Conservation (phyloP, 2,329 filamentous ascomycete genomes). For the Talaromyces marneffei region DNA sequence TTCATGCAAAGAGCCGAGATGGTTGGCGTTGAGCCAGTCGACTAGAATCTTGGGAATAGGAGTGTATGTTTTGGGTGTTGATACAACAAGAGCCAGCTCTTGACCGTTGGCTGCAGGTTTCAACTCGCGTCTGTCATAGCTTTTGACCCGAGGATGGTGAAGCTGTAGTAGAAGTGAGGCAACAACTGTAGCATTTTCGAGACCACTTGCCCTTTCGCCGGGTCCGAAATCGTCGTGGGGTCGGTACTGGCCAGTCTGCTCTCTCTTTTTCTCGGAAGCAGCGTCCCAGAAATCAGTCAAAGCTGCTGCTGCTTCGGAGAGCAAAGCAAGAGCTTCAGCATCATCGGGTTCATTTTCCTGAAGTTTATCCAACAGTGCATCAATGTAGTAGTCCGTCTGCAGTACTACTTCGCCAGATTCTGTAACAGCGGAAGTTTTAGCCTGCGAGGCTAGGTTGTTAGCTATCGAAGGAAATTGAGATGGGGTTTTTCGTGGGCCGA, state of each 20-base stretch:
- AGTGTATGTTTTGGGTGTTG: constrained; percentile 23
- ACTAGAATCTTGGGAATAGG: constrained; percentile 72
- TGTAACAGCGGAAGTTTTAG: constrained; percentile 53
- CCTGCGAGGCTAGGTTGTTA: constrained; percentile 58
- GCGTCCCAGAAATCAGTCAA: constrained; percentile 32
- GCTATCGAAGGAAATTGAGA: constrained; percentile 66
- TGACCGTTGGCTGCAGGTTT: constrained; percentile 23
- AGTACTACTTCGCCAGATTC: constrained; percentile 70
- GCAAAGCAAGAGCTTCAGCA: constrained; percentile 25
- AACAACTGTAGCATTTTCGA: constrained; percentile 73
- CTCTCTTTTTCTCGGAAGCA: constrained; percentile 40
- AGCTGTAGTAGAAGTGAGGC: constrained; percentile 71
- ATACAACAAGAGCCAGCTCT: constrained; percentile 25
- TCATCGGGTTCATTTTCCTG: constrained; percentile 29
- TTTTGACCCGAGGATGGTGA: constrained; percentile 59
- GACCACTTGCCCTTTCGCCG: constrained; percentile 54
- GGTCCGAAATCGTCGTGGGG: constrained; percentile 60
- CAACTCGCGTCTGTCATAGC: constrained; percentile 19
- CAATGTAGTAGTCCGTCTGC: constrained; percentile 66
- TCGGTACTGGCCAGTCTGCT: constrained; percentile 20
- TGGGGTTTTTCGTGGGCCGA: constrained; percentile 43
- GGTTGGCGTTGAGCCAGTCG: constrained; percentile 72
- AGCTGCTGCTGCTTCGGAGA: constrained; percentile 32
- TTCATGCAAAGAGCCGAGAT: constrained; percentile 66
- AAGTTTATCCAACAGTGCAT: constrained; percentile 53